These are phyloP conservation scores for Coprinopsis sp. DNA, from an alignment of 768 basidiomycete species.

Conservation along the genomic window DNA sequence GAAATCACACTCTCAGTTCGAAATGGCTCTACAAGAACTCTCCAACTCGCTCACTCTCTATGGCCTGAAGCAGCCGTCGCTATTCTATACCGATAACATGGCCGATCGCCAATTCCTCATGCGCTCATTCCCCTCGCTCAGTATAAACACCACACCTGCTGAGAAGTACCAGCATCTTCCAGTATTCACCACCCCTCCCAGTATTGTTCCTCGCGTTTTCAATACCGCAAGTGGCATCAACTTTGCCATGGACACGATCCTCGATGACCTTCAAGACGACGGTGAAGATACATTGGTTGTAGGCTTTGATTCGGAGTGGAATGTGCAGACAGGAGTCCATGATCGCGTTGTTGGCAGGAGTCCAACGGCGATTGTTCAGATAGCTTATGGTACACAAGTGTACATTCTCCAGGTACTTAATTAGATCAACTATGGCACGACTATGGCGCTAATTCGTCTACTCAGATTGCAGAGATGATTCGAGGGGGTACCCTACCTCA, in stretches of 20 bases:
- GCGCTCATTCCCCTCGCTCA: constrained; percentile 16
- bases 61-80: constrained; percentile 19
- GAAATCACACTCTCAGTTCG: too few species aligned
- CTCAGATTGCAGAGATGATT: constrained; percentile 15
- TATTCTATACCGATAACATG: constrained; percentile 28
- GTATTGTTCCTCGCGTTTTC: constrained; percentile 9
- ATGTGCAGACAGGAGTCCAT: constrained; percentile 11
- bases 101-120: constrained; percentile 22
- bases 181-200: constrained; percentile 12
- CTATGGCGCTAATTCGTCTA: constrained; percentile 6
- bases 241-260: constrained; percentile 12
- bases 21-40: too few species aligned
- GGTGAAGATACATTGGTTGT: constrained; percentile 10
- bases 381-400: constrained; percentile 15
- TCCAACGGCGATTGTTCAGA: constrained; percentile 14
- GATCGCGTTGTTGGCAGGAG: constrained; percentile 4
- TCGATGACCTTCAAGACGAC: constrained; percentile 8
- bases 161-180: constrained; percentile 22
- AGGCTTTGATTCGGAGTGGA: constrained; percentile 21
- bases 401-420: constrained; percentile 12
- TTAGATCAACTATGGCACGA: background rate
- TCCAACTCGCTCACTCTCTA: too few species aligned
- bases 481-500: constrained; percentile 11
- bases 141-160: too few species aligned
- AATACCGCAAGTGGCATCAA: constrained; percentile 10